Percentiles rank a stretch among this genome's conserved stretches.
These are phyloP conservation scores for Trichophyton mentagrophytes DNA, from an alignment of 2,329 filamentous ascomycete species.

Conservation along the genomic window DNA sequence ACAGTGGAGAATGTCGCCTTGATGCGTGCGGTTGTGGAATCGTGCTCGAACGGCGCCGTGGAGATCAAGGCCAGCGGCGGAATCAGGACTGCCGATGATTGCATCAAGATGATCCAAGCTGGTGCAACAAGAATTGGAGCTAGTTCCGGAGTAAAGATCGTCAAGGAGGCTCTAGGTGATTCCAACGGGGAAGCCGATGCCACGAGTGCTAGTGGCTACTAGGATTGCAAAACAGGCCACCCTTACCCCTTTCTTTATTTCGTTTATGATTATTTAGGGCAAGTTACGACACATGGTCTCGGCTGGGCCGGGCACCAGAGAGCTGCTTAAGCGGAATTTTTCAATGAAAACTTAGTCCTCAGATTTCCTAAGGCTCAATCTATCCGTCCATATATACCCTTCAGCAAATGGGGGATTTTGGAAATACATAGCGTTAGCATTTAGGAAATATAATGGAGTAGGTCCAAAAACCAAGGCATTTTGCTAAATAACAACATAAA, in stretches of 20 bases:
- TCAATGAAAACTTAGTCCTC: neutral
- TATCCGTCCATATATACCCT: neutral
- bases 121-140: constrained; percentile 46
- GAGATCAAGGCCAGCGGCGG: constrained; percentile 49
- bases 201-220: constrained; percentile 7
- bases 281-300: neutral
- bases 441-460: neutral
- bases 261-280: neutral
- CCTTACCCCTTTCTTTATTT: neutral
- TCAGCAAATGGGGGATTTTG: neutral
- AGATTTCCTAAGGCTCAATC: neutral
- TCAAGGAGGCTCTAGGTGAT: constrained; percentile 30
- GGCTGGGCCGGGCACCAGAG: neutral
- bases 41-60: constrained; percentile 27
- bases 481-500: neutral
- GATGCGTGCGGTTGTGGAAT: constrained; percentile 40
- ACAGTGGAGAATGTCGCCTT: constrained; percentile 40
- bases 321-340: neutral
- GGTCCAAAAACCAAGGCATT: neutral
- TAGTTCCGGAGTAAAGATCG: constrained; percentile 44
- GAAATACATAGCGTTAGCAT: neutral
- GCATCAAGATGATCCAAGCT: constrained; percentile 42
- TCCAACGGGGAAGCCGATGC: constrained; percentile 5
- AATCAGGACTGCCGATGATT: constrained; percentile 39
- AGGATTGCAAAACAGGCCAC: neutral